phyloP scores from a whole-genome alignment of 2,329 filamentous ascomycete species.

The Zymoseptoria ardabiliae region DNA sequence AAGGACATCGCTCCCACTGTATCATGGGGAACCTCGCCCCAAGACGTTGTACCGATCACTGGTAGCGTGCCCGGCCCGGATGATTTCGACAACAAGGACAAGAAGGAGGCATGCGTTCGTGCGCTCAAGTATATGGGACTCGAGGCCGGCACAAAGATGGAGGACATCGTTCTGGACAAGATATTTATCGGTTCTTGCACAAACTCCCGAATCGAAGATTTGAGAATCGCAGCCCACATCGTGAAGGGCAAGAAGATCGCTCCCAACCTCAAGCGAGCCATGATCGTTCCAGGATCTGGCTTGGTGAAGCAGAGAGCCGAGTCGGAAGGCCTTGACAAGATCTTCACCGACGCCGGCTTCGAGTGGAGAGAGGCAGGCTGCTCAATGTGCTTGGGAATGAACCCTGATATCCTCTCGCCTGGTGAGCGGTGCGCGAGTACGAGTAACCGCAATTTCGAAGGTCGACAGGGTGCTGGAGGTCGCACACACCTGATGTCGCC shows the following conservation, averaged over 20 bases:
- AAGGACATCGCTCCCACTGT: constrained; percentile 92
- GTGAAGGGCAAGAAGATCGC: constrained; percentile 85
- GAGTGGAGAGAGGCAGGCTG: constrained; percentile 98
- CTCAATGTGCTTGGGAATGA: constrained; percentile 99
- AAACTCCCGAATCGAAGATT: constrained; percentile 92
- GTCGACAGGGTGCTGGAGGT: constrained; percentile 83
- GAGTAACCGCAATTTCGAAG: constrained; percentile 96
- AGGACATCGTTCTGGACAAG: constrained; percentile 90
- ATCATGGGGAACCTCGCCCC: constrained; percentile 94
- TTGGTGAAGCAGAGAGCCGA: constrained; percentile 90
- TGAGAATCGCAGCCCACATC: constrained; percentile 77
- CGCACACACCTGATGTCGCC: constrained; percentile 95
- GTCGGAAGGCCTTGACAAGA: constrained; percentile 82
- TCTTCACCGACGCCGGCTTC: constrained; percentile 86
- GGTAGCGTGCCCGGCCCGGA: constrained; percentile 85
- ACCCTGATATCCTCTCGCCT: constrained; percentile 90
- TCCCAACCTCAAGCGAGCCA: constrained; percentile 80
- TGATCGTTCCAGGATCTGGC: constrained; percentile 94
- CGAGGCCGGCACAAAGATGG: constrained; percentile 75
- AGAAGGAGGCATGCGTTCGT: constrained; percentile 70
- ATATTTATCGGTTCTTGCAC: constrained; percentile 98
- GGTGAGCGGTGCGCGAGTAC: constrained; percentile 91
- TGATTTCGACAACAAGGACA: constrained; percentile 70
- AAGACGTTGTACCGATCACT: constrained; percentile 93
- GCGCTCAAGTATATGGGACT: constrained; percentile 97